Conservation (phyloP, 805 yeast species). For the Maudiozyma bulderi region DNA sequence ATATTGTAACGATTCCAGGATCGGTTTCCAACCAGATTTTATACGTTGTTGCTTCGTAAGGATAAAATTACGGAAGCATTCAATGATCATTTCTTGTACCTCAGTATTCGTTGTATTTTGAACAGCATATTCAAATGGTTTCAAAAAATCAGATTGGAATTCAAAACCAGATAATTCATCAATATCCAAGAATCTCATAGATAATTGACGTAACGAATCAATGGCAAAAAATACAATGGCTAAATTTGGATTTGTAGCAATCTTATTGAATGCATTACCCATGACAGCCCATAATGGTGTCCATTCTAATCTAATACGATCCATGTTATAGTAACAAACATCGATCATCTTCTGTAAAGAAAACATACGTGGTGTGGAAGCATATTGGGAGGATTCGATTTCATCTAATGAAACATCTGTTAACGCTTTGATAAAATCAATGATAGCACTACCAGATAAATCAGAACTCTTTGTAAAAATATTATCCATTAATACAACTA, state of each 20-base stretch:
- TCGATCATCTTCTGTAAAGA: slow-evolving; percentile 93
- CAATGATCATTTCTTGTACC: slow-evolving; percentile 82
- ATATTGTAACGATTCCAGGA: slow-evolving; percentile 65
- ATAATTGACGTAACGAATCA: slow-evolving; percentile 86
- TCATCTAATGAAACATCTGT: slow-evolving; percentile 85
- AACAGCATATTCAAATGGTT: slow-evolving; percentile 79
- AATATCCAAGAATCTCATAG: slow-evolving; percentile 83
- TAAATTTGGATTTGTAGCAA: slow-evolving; percentile 70
- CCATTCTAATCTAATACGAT: slow-evolving; percentile 94
- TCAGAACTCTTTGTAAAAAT: slow-evolving; percentile 76
- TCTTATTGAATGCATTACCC: slow-evolving; percentile 80
- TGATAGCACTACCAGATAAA: slow-evolving; percentile 74
- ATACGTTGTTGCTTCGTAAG: slow-evolving; percentile 62
- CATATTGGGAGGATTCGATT: slow-evolving; percentile 76
- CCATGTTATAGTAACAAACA: slow-evolving; percentile 95
- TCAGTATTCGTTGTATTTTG: slow-evolving; percentile 54
- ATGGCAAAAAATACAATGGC: slow-evolving; percentile 82
- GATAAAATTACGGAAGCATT: slow-evolving; percentile 80
- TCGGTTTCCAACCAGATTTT: slow-evolving; percentile 91
- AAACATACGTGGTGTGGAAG: slow-evolving; percentile 79
- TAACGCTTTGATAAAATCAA: slow-evolving; percentile 77
- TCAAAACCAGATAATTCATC: slow-evolving; percentile 93
- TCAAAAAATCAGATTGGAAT: slow-evolving; percentile 87
- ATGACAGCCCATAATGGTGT: slow-evolving; percentile 88
- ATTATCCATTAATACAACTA: slow-evolving; percentile 75